Evolutionary conservation across 352 stramenopile genomes (phyloP), one percentile per base, ranked within the genome.

Genomic region (Phytophthora pistaciae): DNA sequence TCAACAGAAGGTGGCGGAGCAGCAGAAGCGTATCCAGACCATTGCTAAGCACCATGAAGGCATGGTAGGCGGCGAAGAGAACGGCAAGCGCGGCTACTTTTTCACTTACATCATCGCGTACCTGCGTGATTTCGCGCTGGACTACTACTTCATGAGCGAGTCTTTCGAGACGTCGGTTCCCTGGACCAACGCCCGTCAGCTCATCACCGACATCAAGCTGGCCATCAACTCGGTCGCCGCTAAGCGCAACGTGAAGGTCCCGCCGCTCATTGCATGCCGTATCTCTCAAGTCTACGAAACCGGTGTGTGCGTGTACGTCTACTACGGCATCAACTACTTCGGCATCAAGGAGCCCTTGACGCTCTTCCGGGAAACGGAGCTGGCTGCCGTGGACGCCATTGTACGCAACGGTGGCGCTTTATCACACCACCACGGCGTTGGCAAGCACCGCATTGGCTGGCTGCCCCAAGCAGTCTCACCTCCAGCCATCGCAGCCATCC

Each of bases 221-320:
- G 81, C 82, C 29, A 93, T 92, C 67, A 82, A 80, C 25, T 60
- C 62, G 10, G 68, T 70, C 0, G 84, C 81, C 14, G 78, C 77
- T 13, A 66, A 66, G 40, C 58, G 74, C 54, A 66, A 83, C 44
- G 81, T 98, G 36, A 82, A 87, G 21, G 87, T 92, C 23, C 74
- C 82, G 9, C 94, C 95, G 40, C 91, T 99, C 40, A 90, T 99
- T 60, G 92, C 91, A 3, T 97, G 92, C 68, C 90, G 97, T 20
- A 87, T 99, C 29, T 98, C 96, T 1, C 97, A 99, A 77, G 84
- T 98, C 13, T 99, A 99, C 73, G 93, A 97, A 50, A 97, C 97
- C 13, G 96, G 96, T 56, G 95, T 90, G 49, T 98, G 92, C 49
- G 83, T 99, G 27, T 99, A 99, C 74, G 98, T 99, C 68, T 99